Evolutionary conservation across 2,329 filamentous ascomycete species (phyloP).

Genomic region (Colletotrichum neosansevieriae): DNA sequence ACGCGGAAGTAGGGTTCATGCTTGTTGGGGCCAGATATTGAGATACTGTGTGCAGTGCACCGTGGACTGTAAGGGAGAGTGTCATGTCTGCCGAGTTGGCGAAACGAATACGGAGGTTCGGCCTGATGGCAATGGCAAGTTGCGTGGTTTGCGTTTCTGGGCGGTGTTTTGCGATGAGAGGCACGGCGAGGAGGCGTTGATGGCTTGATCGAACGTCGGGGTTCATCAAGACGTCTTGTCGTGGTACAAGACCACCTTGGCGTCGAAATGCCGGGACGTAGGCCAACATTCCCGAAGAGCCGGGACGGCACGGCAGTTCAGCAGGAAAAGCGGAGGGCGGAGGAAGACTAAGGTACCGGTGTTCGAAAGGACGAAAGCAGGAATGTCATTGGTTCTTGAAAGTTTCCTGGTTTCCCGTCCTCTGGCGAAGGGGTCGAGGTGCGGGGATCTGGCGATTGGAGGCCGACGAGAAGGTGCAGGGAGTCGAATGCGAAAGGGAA

Average conservation of each 20-base stretch:
- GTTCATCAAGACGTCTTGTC: not conserved
- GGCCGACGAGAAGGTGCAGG: too few species aligned
- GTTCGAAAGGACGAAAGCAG: not conserved
- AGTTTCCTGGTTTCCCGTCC: too few species aligned
- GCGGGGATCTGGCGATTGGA: not conserved
- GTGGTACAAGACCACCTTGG: conserved; percentile 13
- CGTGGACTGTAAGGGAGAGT: conserved; percentile 12
- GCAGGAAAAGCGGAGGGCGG: conserved; percentile 10
- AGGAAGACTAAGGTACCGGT: not conserved
- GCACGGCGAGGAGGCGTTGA: conserved; percentile 1
- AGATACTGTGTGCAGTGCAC: not conserved
- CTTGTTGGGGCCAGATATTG: not conserved
- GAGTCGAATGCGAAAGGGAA: not conserved
- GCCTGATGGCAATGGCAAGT: not conserved
- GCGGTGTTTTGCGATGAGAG: not conserved
- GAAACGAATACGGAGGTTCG: conserved; percentile 31
- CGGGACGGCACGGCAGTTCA: conserved; percentile 7
- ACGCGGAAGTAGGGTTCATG: conserved; percentile 32
- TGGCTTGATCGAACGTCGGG: conserved; percentile 11
- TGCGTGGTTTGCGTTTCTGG: conserved; percentile 8
- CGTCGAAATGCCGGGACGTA: conserved; percentile 3
- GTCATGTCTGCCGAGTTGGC: conserved; percentile 26
- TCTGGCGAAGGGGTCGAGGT: not conserved
- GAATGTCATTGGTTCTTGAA: too few species aligned
- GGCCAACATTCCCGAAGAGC: not conserved